Base-by-base conservation (phyloP, 2,329 filamentous ascomycete species). In the Pseudogymnoascus sp. region DNA sequence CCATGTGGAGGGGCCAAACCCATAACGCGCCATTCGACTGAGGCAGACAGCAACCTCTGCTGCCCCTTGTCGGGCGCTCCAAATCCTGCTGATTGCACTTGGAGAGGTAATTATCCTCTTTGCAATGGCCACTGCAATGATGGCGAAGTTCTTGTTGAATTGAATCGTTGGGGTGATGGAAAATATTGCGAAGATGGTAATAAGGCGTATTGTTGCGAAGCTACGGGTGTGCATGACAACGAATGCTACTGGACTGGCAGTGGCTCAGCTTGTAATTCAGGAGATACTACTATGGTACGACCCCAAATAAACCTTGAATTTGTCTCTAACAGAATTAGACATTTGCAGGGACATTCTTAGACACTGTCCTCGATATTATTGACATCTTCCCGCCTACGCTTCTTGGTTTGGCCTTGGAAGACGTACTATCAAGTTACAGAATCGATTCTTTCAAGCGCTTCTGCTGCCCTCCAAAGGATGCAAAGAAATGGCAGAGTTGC, bases 61-160 rank as follows among this genome's bases (percentile, higher is more conserved):
- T 68, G 66, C 60, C 66, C 66, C 39, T 58, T 63, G 10, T 47
- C 63, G 13, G 62, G 62, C 40, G 63, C 63, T 15, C 68, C 68
- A 15, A 60, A 68, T 41, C 62, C 64, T 10, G 62, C 59, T 10
- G 63, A 66, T 17, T 70, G 69, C 33, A 61, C 63, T n/a, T 70
- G 67, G 68, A 63, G 66, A 54, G 68, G 67, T 24, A 60, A 47
- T 6, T 60, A 62, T 26, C 59, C 61, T n/a, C 58, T 60, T 58
- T 68, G 66, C 60, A 66, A 66, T 47, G 66, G 66, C 17, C 65
- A 63, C 47, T 68, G 66, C 39, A 62, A 66, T 41, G 57, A 62
- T 36, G 65, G 65, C 35, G 61, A 67, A 54, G 64, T 67, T 63
- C 44, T 64, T 35, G 40, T 69, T 37, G 40, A 66, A 50, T 61